phyloP scores from a whole-genome alignment of 495 filamentous ascomycete species.

The Durotheca rogersii region DNA sequence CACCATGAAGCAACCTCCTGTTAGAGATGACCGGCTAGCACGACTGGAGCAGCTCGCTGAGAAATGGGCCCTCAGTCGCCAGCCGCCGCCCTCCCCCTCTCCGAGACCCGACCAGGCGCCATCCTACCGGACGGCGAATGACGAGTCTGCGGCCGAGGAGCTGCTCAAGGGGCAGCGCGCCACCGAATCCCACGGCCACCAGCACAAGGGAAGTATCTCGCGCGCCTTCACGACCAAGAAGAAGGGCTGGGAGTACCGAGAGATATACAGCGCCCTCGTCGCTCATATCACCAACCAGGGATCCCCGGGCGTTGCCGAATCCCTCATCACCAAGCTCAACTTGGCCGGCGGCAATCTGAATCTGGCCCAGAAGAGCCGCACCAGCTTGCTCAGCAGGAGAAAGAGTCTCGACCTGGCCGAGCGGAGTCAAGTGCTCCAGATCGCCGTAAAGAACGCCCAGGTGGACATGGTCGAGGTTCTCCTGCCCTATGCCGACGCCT shows the following conservation, averaged over 20 bases:
- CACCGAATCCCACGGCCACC: slow-evolving; percentile 32
- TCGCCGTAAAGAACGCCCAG: slow-evolving; percentile 47
- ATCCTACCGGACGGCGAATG: slow-evolving; percentile 40
- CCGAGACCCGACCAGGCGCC: slow-evolving; percentile 29
- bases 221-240: slow-evolving; percentile 49
- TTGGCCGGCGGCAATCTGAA: slow-evolving; percentile 46
- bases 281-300: slow-evolving; percentile 44
- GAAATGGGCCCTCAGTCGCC: slow-evolving; percentile 37
- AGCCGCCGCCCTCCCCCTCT: slow-evolving; percentile 20
- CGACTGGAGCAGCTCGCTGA: slow-evolving; percentile 43
- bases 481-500: slow-evolving; percentile 43
- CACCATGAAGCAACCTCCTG: slow-evolving; percentile 23
- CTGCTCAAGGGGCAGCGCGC: slow-evolving; percentile 44
- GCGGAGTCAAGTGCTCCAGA: slow-evolving; percentile 45
- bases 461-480: slow-evolving; percentile 51
- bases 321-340: slow-evolving; percentile 46
- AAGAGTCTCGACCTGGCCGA: slow-evolving; percentile 48
- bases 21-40: slow-evolving; percentile 34
- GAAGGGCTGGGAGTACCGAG: slow-evolving; percentile 47
- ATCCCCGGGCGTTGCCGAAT: slow-evolving; percentile 49
- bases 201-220: slow-evolving; percentile 40
- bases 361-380: slow-evolving; percentile 41
- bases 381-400: slow-evolving; percentile 43
- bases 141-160: slow-evolving; percentile 47
- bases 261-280: slow-evolving; percentile 48